Evolutionary conservation across 768 basidiomycete genomes (phyloP).

Genomic region (Russula foetens): DNA sequence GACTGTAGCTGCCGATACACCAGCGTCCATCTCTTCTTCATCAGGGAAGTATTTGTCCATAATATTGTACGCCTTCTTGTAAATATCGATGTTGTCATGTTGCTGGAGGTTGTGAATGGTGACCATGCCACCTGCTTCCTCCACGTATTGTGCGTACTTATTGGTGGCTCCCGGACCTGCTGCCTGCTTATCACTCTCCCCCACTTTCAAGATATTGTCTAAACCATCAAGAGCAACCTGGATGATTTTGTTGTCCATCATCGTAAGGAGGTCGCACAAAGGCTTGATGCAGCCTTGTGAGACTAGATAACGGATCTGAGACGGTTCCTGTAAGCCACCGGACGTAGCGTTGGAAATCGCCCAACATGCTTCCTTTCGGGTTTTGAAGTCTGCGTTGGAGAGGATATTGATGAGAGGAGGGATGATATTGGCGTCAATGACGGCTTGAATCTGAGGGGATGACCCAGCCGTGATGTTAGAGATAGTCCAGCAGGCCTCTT

Average conservation of each 20-base stretch:
- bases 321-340: conserved; percentile 91
- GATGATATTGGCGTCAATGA: conserved; percentile 97
- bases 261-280: conserved; percentile 88
- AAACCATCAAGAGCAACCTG: conserved; percentile 96
- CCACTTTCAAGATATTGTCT: conserved; percentile 97
- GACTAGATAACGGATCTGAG: conserved; percentile 97
- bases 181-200: conserved; percentile 86
- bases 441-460: conserved; percentile 92
- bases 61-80: conserved; percentile 99
- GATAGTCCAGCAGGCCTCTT: conserved; percentile 99
- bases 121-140: conserved; percentile 98
- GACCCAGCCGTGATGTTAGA: conserved; percentile 98
- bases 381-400: conserved; percentile 97
- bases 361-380: conserved; percentile 99
- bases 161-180: conserved; percentile 78
- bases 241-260: conserved; percentile 99
- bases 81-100: conserved; percentile 98
- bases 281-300: conserved; percentile 98
- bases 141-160: conserved; percentile 89
- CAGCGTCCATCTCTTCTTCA: conserved; percentile 88
- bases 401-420: conserved; percentile 98
- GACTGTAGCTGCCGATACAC: conserved; percentile 66
- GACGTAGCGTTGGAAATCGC: conserved; percentile 99
- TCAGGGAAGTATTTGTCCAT: conserved; percentile 99
- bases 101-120: conserved; percentile 99